phyloP scores from a whole-genome alignment of 192 early-diverging fungal genomes.

The Podochytrium sp. region DNA sequence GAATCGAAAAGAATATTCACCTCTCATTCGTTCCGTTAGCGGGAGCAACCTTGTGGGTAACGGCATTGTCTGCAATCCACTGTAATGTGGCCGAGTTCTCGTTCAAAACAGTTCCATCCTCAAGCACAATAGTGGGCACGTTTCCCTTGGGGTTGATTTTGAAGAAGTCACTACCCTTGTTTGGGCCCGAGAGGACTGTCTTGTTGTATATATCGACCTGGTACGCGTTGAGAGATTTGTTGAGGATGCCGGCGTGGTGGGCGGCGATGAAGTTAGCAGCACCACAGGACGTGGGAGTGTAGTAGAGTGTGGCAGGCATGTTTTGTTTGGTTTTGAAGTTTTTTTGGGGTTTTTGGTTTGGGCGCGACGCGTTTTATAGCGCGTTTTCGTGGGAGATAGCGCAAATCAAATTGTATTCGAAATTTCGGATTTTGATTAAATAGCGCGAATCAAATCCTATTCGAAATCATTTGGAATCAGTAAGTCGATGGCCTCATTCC shows the following conservation, averaged over 20 bases:
- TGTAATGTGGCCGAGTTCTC: slow-evolving; percentile 35
- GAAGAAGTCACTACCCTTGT: slow-evolving; percentile 24
- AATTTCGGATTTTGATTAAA: no score
- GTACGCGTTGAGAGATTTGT: slow-evolving; percentile 27
- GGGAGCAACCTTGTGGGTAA: neutral
- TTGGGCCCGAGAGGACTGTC: slow-evolving; percentile 29
- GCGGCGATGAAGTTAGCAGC: slow-evolving; percentile 36
- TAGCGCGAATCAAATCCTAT: no score
- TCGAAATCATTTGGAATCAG: no score
- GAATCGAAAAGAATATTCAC: no score
- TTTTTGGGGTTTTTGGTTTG: no score
- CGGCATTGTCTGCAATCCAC: slow-evolving; percentile 35
- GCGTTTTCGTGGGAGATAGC: no score
- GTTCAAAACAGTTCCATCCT: slow-evolving; percentile 38
- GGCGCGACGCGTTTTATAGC: no score
- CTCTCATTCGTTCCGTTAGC: slow-evolving; percentile 5
- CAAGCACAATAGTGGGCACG: slow-evolving; percentile 35
- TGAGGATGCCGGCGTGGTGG: slow-evolving; percentile 35
- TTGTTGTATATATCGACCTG: slow-evolving; percentile 29
- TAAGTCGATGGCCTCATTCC: no score
- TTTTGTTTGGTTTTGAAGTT: no score
- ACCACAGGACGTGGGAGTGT: slow-evolving; percentile 27
- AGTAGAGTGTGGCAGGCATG: slow-evolving; percentile 34
- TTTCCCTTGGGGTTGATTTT: slow-evolving; percentile 45
- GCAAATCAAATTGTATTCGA: no score